phyloP scores from a whole-genome alignment of 2,329 filamentous ascomycete genomes.

The Penicillium capsulatum region DNA sequence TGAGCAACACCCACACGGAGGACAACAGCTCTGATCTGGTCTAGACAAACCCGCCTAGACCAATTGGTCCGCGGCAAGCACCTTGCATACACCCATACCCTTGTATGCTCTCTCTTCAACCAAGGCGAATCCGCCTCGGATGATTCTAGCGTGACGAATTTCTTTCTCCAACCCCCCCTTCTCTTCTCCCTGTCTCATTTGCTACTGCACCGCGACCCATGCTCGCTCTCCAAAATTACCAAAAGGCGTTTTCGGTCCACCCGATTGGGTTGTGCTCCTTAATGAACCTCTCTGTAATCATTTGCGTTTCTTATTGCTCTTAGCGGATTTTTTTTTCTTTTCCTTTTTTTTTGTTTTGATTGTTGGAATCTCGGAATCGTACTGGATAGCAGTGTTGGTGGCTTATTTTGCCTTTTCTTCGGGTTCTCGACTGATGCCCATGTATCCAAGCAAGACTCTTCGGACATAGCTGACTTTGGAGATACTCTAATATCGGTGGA shows the following conservation, averaged over 20 bases:
- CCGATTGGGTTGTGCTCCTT: no score
- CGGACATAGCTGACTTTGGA: no score
- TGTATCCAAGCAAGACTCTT: background rate
- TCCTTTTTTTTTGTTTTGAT: no score
- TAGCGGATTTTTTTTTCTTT: no score
- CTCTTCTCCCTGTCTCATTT: slow-evolving; percentile 4
- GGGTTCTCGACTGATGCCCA: no score
- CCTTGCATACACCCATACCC: background rate
- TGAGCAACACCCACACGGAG: slow-evolving; percentile 24
- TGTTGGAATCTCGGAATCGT: no score
- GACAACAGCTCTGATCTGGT: slow-evolving; percentile 8
- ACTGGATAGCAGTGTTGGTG: no score
- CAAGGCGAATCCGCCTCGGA: slow-evolving; percentile 9
- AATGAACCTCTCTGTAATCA: no score
- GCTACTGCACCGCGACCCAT: slow-evolving; percentile 1
- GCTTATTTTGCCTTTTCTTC: no score
- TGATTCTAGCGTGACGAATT: slow-evolving; percentile 20
- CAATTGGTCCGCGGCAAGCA: no score
- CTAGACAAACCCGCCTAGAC: background rate
- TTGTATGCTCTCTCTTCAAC: slow-evolving; percentile 5
- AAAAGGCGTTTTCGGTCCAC: slow-evolving; percentile 2
- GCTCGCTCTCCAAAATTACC: slow-evolving; percentile 4
- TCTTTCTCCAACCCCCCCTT: slow-evolving; percentile 11
- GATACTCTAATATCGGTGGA: slow-evolving; percentile 1
- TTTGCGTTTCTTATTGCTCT: no score